These are phyloP conservation scores for Euryodendron excelsum DNA, from an alignment of 148 eudicot species.

Conservation along the genomic window DNA sequence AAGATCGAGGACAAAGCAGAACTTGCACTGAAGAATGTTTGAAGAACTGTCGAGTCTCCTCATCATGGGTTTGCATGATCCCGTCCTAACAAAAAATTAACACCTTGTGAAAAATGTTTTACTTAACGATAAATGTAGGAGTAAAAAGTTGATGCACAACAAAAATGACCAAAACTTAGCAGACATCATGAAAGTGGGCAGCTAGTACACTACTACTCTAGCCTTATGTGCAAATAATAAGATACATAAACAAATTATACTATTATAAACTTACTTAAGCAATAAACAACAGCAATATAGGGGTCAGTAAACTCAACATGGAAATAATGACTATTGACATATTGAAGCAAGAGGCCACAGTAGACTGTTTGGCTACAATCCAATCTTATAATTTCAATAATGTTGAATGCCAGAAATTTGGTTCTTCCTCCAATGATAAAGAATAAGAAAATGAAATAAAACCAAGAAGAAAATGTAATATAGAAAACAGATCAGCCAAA, in stretches of 20 bases:
- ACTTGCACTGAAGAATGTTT: conserved; percentile 82
- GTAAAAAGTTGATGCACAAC: background rate
- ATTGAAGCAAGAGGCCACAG: background rate
- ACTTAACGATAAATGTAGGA: background rate
- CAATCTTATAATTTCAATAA: background rate
- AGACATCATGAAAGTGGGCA: background rate
- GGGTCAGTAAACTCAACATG: background rate
- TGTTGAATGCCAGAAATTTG: background rate
- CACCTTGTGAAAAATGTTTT: background rate
- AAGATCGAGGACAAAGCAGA: conserved; percentile 75
- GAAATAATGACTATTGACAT: background rate
- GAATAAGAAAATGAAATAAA: background rate
- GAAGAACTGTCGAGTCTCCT: conserved; percentile 72
- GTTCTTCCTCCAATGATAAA: background rate
- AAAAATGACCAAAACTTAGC: background rate
- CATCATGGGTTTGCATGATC: conserved; percentile 66
- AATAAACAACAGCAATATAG: background rate
- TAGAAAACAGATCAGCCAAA: background rate
- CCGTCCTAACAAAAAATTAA: conserved; percentile 49
- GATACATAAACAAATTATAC: background rate
- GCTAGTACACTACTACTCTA: background rate
- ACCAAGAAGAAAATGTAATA: background rate
- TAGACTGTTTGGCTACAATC: background rate
- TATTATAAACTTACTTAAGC: background rate
- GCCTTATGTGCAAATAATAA: background rate